Conservation (phyloP, 1,284 basidiomycete species). For the Paramarasmius palmivorus region DNA sequence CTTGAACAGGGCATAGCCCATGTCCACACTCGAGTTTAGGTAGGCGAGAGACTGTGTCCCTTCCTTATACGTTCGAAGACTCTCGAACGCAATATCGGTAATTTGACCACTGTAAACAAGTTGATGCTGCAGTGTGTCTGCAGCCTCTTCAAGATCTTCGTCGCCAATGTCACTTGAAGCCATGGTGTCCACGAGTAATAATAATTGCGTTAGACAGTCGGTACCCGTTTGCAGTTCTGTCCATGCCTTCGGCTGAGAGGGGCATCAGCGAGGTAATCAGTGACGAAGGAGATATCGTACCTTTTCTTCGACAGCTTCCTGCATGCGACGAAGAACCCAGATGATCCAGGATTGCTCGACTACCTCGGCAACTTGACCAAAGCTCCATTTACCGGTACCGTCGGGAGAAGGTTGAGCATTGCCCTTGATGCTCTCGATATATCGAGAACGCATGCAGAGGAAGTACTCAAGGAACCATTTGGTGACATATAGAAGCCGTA, state of each 20-base stretch:
- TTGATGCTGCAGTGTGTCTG: slow-evolving; percentile 81
- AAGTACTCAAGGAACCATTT: slow-evolving; percentile 93
- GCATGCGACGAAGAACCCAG: slow-evolving; percentile 89
- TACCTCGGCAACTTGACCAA: slow-evolving; percentile 81
- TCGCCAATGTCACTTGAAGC: slow-evolving; percentile 47
- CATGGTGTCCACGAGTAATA: slow-evolving; percentile 79
- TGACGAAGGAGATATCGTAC: slow-evolving; percentile 26
- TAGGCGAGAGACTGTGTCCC: slow-evolving; percentile 72
- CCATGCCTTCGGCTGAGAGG: slow-evolving; percentile 79
- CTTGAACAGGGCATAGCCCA: slow-evolving; percentile 79
- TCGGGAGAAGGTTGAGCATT: slow-evolving; percentile 17
- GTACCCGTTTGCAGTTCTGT: slow-evolving; percentile 94
- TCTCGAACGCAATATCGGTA: slow-evolving; percentile 81
- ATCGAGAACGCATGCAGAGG: slow-evolving; percentile 52
- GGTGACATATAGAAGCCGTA: slow-evolving; percentile 80
- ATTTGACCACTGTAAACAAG: slow-evolving; percentile 93
- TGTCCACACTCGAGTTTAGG: slow-evolving; percentile 80
- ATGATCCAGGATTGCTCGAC: slow-evolving; percentile 83
- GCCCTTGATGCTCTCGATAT: neutral
- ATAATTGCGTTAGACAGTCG: slow-evolving; percentile 87
- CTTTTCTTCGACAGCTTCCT: slow-evolving; percentile 86
- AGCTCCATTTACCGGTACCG: slow-evolving; percentile 51
- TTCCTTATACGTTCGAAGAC: slow-evolving; percentile 75
- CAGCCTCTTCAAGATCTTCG: slow-evolving; percentile 70
- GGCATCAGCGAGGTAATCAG: slow-evolving; percentile 8